Base-by-base conservation (phyloP, 2,329 filamentous ascomycete species). In the Diaporthe sp. region DNA sequence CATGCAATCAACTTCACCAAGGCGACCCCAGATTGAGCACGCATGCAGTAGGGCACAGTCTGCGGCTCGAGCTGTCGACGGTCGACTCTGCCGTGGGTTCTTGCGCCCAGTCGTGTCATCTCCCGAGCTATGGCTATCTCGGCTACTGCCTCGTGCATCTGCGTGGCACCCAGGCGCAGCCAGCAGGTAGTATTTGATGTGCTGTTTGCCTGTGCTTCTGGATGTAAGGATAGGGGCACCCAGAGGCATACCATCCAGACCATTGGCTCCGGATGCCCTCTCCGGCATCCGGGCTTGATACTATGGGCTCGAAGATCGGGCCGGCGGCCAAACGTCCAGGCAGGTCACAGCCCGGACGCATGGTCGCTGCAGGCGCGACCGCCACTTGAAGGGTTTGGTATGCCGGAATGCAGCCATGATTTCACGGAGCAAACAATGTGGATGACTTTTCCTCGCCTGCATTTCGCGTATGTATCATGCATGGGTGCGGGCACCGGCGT, bases 381-480 rank as follows among this genome's bases (percentile, higher is more conserved):
- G 65, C 65, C 58, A 73, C 58, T 73, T 31, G n/a, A 44, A 44
- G 34, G 25, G 46, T 25, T 25, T 46, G 46, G 58, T n/a, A 25
- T 57, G 31, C 37, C n/a, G 44, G 15, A 62, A 70, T 70, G 49
- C 58, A 55, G 60, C 46, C 46, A 53, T 73, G 53, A 34, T 51
- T 34, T 19, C 58, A 61, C 34, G 58, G 49, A 57, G 71, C 58
- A 65, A 65, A 51, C 60, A 60, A 61, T 53, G 53, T 58, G 60
- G 44, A 53, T 22, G 53, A 55, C 31, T 19, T 70, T 37, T 53
- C 44, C 70, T 74, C 71, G 49, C 62, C 62, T 76, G 75, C 75
- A 76, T 57, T 67, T 61, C 58, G 44, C 62, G 60, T 39, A 71
- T 73, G 58, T 58, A 73, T 51, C 68, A 72, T 51, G 49, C 46